Evolutionary conservation across 768 basidiomycete species (phyloP).

Genomic region (Suillus variegatus): DNA sequence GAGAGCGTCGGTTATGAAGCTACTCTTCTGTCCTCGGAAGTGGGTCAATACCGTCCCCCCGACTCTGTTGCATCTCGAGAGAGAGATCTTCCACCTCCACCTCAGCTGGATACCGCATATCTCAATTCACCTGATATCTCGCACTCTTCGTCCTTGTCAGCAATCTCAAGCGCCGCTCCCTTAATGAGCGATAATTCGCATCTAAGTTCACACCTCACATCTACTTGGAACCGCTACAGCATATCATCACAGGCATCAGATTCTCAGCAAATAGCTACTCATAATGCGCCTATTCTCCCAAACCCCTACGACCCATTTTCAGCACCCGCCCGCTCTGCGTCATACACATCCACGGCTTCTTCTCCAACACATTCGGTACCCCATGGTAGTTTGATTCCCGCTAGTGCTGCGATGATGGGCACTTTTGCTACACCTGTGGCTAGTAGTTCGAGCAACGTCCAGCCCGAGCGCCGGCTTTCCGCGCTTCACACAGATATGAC

Average conservation of each 20-base stretch:
- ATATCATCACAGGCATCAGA: constrained; percentile 6
- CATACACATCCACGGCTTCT: neutral
- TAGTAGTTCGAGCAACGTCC: constrained; percentile 42
- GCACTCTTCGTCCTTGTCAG: constrained; percentile 1
- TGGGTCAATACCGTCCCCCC: constrained; percentile 13
- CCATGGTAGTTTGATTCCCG: neutral
- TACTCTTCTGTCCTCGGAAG: constrained; percentile 10
- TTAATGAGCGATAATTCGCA: constrained; percentile 4
- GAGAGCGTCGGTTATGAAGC: constrained; percentile 1
- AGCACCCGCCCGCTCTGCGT: constrained; percentile 7
- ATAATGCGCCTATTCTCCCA: constrained; percentile 4
- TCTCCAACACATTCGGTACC: neutral
- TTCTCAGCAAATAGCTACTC: neutral
- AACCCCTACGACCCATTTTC: constrained; percentile 15
- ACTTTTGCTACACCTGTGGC: constrained; percentile 88
- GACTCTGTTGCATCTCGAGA: neutral
- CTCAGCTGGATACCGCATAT: neutral
- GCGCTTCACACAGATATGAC: constrained; percentile 12
- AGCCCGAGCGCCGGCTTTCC: constrained; percentile 6
- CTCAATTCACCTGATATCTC: neutral
- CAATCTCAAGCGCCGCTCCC: constrained; percentile 3
- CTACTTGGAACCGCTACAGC: constrained; percentile 11
- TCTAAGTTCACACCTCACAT: constrained; percentile 1
- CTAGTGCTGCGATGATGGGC: neutral
- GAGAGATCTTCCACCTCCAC: constrained; percentile 4